phyloP scores from a whole-genome alignment of 2,329 filamentous ascomycete genomes.

The Alternaria atra region DNA sequence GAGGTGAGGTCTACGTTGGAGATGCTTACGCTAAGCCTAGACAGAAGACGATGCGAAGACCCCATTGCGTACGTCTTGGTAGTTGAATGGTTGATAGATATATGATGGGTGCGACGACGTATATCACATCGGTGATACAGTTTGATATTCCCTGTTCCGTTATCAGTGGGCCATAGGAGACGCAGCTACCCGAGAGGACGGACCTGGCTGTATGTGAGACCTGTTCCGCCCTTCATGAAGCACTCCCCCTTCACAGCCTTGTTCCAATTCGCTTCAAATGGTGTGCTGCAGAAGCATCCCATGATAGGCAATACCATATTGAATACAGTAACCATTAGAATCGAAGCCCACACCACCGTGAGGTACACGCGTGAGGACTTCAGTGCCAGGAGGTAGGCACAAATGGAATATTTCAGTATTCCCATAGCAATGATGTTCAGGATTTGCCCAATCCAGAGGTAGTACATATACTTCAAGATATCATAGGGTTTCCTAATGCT shows the following conservation, averaged over 20 bases:
- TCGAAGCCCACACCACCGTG: conserved; percentile 32
- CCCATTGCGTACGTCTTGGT: conserved; percentile 35
- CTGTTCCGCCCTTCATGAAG: conserved; percentile 25
- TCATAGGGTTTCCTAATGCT: conserved; percentile 28
- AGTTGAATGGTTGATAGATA: conserved; percentile 40
- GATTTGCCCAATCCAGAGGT: conserved; percentile 32
- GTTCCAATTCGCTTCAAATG: conserved; percentile 44
- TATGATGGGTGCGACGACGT: conserved; percentile 37
- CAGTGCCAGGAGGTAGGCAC: conserved; percentile 36
- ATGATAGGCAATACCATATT: conserved; percentile 34
- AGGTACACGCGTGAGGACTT: conserved; percentile 35
- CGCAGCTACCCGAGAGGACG: background rate
- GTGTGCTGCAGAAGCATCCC: conserved; percentile 30
- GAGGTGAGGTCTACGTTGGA: background rate
- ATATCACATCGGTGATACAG: conserved; percentile 39
- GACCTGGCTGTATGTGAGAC: conserved; percentile 28
- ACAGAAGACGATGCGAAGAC: conserved; percentile 37
- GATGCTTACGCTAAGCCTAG: conserved; percentile 34
- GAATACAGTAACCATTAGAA: conserved; percentile 35
- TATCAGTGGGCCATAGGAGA: background rate
- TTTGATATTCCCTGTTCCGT: conserved; percentile 31
- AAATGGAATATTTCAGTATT: conserved; percentile 40
- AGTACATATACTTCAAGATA: conserved; percentile 30
- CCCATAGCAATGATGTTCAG: conserved; percentile 38
- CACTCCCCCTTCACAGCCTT: conserved; percentile 27